These are phyloP conservation scores for Penicillium canescens DNA, from an alignment of 495 filamentous ascomycete genomes.

Conservation along the genomic window DNA sequence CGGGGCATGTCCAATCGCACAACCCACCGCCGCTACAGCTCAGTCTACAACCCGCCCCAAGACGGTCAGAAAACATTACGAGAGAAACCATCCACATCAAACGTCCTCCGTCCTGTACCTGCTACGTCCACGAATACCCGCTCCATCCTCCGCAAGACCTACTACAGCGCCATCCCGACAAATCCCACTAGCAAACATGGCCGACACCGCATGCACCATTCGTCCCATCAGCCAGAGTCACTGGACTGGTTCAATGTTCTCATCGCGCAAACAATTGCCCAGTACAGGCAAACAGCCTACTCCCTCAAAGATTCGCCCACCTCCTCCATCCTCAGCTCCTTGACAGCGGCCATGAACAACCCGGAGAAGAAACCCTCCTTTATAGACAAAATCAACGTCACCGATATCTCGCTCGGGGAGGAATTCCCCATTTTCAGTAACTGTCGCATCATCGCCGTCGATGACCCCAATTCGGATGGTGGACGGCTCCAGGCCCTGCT, in stretches of 20 bases:
- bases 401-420: conserved; percentile 89
- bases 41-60: conserved; percentile 40
- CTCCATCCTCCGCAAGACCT: conserved; percentile 94
- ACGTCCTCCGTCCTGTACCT: conserved; percentile 63
- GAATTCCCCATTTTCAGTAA: conserved; percentile 99
- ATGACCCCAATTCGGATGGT: conserved; percentile 51
- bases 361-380: conserved; percentile 79
- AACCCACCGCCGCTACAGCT: conserved; percentile 63
- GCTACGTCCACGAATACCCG: conserved; percentile 68
- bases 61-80: conserved; percentile 50
- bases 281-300: conserved; percentile 85
- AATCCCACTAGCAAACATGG: conserved; percentile 45
- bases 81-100: conserved; percentile 74
- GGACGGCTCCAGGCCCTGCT: conserved; percentile 85
- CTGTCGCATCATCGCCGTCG: conserved; percentile 78
- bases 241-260: conserved; percentile 99
- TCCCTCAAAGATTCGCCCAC: conserved; percentile 71
- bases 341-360: conserved; percentile 86
- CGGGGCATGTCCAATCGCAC: conserved; percentile 71
- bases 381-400: conserved; percentile 88
- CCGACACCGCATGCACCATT: conserved; percentile 47
- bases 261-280: conserved; percentile 94
- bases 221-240: conserved; percentile 96
- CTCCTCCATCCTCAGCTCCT: conserved; percentile 82
- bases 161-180: conserved; percentile 80